A percentile compares a stretch with the other conserved stretches of the same genome.
phyloP scores from a whole-genome alignment of 1,284 basidiomycete genomes.

The Rhizoctonia solani region DNA sequence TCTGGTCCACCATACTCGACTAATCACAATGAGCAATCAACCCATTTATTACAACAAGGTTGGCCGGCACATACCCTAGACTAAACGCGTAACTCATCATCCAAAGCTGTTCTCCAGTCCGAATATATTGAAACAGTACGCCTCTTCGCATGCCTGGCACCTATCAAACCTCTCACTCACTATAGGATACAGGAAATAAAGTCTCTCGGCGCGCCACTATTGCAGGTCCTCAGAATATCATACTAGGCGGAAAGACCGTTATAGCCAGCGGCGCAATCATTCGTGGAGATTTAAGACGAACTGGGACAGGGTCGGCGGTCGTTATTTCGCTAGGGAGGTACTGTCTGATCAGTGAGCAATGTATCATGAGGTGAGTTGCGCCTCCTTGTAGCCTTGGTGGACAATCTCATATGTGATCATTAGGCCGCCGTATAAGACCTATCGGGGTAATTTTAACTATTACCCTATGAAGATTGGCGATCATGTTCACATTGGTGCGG shows the following conservation, averaged over 20 bases:
- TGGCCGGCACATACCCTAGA: neutral
- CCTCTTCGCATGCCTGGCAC: slow-evolving; percentile 12
- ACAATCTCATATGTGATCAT: neutral
- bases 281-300: slow-evolving; percentile 83
- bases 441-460: slow-evolving; percentile 92
- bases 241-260: slow-evolving; percentile 95
- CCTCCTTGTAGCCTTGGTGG: neutral
- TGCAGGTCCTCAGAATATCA: slow-evolving; percentile 93
- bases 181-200: slow-evolving; percentile 83
- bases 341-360: slow-evolving; percentile 86
- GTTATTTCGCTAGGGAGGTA: slow-evolving; percentile 93
- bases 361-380: slow-evolving; percentile 75
- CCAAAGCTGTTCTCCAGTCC: slow-evolving; percentile 46
- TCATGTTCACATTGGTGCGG: slow-evolving; percentile 89
- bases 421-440: slow-evolving; percentile 87
- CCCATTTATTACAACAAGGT: slow-evolving; percentile 29
- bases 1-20: neutral
- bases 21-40: neutral
- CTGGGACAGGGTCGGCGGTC: slow-evolving; percentile 85
- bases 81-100: neutral
- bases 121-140: slow-evolving; percentile 82
- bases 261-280: slow-evolving; percentile 88
- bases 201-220: slow-evolving; percentile 94
- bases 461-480: slow-evolving; percentile 98
- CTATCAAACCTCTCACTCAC: slow-evolving; percentile 26